Percentiles rank a stretch among this genome's conserved stretches.
phyloP scores from a whole-genome alignment of 2,329 filamentous ascomycete genomes.

The Tolypocladium amazonense region DNA sequence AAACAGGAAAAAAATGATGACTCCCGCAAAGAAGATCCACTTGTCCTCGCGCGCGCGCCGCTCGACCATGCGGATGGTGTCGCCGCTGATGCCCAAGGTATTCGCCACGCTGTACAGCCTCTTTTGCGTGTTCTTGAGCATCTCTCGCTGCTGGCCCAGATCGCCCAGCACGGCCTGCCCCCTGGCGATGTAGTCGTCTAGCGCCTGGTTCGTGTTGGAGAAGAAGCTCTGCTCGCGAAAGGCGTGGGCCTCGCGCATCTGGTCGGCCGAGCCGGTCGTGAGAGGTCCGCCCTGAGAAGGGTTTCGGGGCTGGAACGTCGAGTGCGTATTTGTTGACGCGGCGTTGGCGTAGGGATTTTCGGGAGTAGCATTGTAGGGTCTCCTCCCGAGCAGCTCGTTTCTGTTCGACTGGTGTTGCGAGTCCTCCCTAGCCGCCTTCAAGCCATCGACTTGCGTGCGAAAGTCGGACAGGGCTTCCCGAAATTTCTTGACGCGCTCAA shows the following conservation, averaged over 20 bases:
- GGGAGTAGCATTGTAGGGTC: constrained; percentile 69
- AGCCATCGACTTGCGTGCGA: constrained; percentile 61
- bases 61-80: constrained; percentile 96
- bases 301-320: constrained; percentile 30
- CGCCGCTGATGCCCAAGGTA: constrained; percentile 83
- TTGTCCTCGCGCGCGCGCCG: constrained; percentile 87
- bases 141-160: constrained; percentile 79
- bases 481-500: constrained; percentile 78
- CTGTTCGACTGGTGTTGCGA: constrained; percentile 55
- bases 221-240: constrained; percentile 87
- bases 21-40: constrained; percentile 91
- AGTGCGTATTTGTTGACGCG: constrained; percentile 17
- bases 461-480: constrained; percentile 73
- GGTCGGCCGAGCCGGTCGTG: constrained; percentile 43
- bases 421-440: constrained; percentile 72
- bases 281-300: constrained; percentile 22
- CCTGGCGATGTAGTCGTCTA: constrained; percentile 89
- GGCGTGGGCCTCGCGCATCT: constrained; percentile 68
- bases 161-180: constrained; percentile 86
- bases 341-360: constrained; percentile 83
- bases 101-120: constrained; percentile 87
- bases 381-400: constrained; percentile 72
- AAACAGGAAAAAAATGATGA: constrained; percentile 78
- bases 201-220: constrained; percentile 64
- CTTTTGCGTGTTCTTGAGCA: constrained; percentile 89